Percentiles rank a stretch among this genome's conserved stretches.
These are phyloP conservation scores for Apiospora kogelbergensis DNA, from an alignment of 2,329 filamentous ascomycete species.

Conservation along the genomic window DNA sequence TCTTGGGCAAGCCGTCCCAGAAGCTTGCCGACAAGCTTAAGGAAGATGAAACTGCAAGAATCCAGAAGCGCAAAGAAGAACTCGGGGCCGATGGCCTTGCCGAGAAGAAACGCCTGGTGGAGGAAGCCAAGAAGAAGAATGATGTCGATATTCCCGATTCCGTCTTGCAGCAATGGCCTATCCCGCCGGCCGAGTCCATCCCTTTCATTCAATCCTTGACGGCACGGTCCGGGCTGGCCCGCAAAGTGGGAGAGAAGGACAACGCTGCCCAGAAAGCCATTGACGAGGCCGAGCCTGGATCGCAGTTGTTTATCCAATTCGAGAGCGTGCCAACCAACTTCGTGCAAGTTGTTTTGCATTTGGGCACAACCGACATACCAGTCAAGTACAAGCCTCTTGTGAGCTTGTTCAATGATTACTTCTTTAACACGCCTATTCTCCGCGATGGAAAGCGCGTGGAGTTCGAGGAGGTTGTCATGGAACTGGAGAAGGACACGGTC, in stretches of 20 bases:
- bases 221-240: conserved; percentile 77
- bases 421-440: conserved; percentile 88
- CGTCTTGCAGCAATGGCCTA: conserved; percentile 77
- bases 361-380: conserved; percentile 77
- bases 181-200: conserved; percentile 86
- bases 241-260: conserved; percentile 63
- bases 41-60: conserved; percentile 72
- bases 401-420: conserved; percentile 82
- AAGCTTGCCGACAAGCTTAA: conserved; percentile 80
- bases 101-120: conserved; percentile 71
- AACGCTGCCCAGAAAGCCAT: conserved; percentile 75
- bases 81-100: conserved; percentile 82
- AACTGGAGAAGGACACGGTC: conserved; percentile 88
- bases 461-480: conserved; percentile 90
- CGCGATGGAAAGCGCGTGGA: conserved; percentile 74
- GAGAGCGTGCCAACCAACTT: conserved; percentile 94
- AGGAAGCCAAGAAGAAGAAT: conserved; percentile 84
- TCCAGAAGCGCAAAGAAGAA: conserved; percentile 75
- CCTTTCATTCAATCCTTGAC: conserved; percentile 90
- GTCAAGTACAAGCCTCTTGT: conserved; percentile 83
- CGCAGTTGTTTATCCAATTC: conserved; percentile 94
- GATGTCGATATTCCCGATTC: conserved; percentile 81
- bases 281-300: conserved; percentile 60
- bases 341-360: conserved; percentile 77
- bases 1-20: conserved; percentile 83